Evolutionary conservation across 768 basidiomycete genomes (phyloP).

Genomic region (Pleurotus pulmonarius): DNA sequence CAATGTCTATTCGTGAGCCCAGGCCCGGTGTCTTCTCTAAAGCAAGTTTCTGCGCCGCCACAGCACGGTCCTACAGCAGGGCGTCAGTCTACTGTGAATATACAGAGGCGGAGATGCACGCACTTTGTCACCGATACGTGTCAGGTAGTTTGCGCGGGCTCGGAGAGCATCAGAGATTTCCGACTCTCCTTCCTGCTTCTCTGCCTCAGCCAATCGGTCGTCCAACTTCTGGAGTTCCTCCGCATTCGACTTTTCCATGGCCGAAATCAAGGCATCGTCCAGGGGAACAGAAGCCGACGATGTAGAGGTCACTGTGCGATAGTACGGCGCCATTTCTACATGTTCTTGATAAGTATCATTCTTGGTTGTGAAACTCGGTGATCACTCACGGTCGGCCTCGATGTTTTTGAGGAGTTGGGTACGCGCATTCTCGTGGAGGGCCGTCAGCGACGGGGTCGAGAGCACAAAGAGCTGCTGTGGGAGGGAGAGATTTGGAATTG

Average conservation of each 20-base stretch:
- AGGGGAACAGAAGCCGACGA: constrained; percentile 41
- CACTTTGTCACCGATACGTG: constrained; percentile 82
- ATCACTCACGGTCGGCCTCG: constrained; percentile 68
- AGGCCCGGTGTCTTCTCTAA: constrained; percentile 90
- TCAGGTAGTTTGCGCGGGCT: constrained; percentile 80
- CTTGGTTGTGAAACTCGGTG: neutral
- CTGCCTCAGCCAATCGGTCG: constrained; percentile 75
- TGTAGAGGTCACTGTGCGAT: constrained; percentile 51
- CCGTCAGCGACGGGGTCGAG: constrained; percentile 51
- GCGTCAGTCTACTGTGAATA: neutral
- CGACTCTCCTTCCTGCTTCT: constrained; percentile 88
- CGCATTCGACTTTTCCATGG: constrained; percentile 67
- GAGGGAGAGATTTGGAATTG: constrained; percentile 82
- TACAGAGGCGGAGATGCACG: constrained; percentile 27
- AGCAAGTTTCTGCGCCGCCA: constrained; percentile 79
- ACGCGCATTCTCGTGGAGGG: constrained; percentile 66
- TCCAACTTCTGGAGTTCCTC: constrained; percentile 74
- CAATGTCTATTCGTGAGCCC: constrained; percentile 91
- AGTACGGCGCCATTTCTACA: constrained; percentile 88
- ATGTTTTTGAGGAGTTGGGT: constrained; percentile 68
- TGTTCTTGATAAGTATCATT: neutral
- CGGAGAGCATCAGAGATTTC: constrained; percentile 89
- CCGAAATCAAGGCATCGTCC: constrained; percentile 48
- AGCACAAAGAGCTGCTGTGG: constrained; percentile 80
- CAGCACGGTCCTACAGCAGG: constrained; percentile 61